Conservation (phyloP, 164 flowering plant genomes). For the Berberis thunbergii region DNA sequence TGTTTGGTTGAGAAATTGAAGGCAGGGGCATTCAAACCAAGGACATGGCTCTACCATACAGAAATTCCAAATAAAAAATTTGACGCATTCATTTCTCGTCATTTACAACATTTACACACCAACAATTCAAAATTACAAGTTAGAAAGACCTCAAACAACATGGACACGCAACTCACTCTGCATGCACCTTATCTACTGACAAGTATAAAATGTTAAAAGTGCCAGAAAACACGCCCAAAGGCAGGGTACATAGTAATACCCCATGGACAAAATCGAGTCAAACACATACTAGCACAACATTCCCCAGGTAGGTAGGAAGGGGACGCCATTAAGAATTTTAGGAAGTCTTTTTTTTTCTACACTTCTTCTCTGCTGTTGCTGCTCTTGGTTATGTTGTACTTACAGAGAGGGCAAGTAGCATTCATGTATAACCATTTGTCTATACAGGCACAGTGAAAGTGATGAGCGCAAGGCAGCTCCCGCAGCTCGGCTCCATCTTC, state of each 20-base stretch:
- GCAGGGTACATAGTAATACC: background rate
- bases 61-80: too few species aligned
- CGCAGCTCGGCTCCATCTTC: conserved; percentile 70
- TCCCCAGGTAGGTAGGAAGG: background rate
- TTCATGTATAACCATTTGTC: conserved; percentile 82
- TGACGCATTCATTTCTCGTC: too few species aligned
- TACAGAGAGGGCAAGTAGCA: conserved; percentile 83
- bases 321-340: background rate
- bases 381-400: conserved; percentile 37
- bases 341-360: conserved; percentile 2
- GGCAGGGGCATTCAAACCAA: too few species aligned
- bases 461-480: conserved; percentile 71
- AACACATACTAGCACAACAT: background rate
- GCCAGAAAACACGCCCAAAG: background rate
- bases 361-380: conserved; percentile 15
- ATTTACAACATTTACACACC: too few species aligned
- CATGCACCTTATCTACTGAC: too few species aligned
- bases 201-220: background rate
- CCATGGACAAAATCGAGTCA: conserved; percentile 4
- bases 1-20: too few species aligned
- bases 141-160: too few species aligned
- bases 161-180: too few species aligned
- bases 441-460: conserved; percentile 69
- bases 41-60: too few species aligned
- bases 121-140: too few species aligned